Conservation (phyloP, 2,329 filamentous ascomycete genomes). For the Thielaviopsis punctulata region DNA sequence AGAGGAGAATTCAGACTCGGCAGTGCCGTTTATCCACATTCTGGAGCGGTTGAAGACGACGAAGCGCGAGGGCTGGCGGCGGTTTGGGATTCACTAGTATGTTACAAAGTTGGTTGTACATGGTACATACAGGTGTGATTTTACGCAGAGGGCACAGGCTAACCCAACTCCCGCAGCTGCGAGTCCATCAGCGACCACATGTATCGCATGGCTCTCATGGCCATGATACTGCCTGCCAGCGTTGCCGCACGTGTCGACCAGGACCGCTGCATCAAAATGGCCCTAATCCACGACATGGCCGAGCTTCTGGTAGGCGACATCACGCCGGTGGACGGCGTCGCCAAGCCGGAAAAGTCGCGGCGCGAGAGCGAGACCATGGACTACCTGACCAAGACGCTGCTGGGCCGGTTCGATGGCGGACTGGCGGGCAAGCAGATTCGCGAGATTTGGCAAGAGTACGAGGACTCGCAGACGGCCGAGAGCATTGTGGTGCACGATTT, state of each 20-base stretch:
- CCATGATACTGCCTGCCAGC: constrained; percentile 69
- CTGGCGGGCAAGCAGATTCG: constrained; percentile 51
- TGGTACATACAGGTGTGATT: neutral
- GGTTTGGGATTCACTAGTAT: constrained; percentile 57
- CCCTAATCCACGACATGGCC: constrained; percentile 92
- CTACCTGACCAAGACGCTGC: constrained; percentile 56
- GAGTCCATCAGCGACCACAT: constrained; percentile 97
- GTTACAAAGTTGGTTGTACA: constrained; percentile 3
- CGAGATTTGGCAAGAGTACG: constrained; percentile 86
- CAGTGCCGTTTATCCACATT: constrained; percentile 84
- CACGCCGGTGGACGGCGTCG: constrained; percentile 73
- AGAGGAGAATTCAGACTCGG: constrained; percentile 46
- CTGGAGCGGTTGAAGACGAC: constrained; percentile 90
- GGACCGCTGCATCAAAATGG: constrained; percentile 80
- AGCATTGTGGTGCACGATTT: constrained; percentile 87
- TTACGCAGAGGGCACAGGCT: neutral
- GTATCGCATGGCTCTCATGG: constrained; percentile 98
- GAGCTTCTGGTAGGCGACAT: constrained; percentile 92
- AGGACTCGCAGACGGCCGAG: constrained; percentile 69
- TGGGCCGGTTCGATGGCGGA: constrained; percentile 61
- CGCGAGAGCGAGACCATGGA: constrained; percentile 85
- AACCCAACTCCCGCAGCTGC: constrained; percentile 31
- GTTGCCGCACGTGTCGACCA: constrained; percentile 60
- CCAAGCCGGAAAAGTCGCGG: constrained; percentile 75
- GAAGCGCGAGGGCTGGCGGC: constrained; percentile 87